Evolutionary conservation across 108 stramenopile species (phyloP).

Genomic region (Parietichytrium sp.): DNA sequence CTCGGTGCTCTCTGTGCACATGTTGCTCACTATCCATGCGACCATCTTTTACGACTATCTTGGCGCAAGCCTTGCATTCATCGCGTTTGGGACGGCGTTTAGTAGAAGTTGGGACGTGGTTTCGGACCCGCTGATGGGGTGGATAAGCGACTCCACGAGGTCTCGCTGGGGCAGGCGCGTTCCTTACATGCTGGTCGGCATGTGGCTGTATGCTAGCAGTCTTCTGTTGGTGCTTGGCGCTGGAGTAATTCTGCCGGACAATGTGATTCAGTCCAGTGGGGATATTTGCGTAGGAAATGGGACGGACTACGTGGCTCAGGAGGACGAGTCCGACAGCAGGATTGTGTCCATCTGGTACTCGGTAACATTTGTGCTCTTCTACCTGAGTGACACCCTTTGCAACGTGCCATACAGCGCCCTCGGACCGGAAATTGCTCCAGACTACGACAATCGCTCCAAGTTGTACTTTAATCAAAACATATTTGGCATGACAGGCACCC

Average conservation of each 20-base stretch:
- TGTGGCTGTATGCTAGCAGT: conserved; percentile 3
- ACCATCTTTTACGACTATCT: conserved; percentile 40
- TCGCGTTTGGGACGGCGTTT: conserved; percentile 40
- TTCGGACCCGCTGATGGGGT: conserved; percentile 42
- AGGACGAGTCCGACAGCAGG: too few species aligned
- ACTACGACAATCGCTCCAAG: conserved; percentile 1
- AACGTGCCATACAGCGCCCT: conserved; percentile 43
- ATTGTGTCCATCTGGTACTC: conserved; percentile 36
- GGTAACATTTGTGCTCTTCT: conserved; percentile 37
- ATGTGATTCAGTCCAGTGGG: neutral
- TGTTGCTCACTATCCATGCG: conserved; percentile 39
- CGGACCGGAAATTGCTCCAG: conserved; percentile 40
- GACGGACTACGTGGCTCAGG: neutral
- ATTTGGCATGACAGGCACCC: conserved; percentile 33
- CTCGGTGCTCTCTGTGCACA: conserved; percentile 1
- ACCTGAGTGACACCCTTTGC: conserved; percentile 42
- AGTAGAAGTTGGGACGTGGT: conserved; percentile 37
- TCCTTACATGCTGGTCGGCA: conserved; percentile 39
- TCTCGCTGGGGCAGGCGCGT: conserved; percentile 9
- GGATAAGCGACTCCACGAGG: conserved; percentile 7
- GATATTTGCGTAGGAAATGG: neutral
- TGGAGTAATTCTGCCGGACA: neutral
- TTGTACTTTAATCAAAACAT: conserved; percentile 34
- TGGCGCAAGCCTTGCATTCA: conserved; percentile 35
- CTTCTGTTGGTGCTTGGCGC: conserved; percentile 15